Percentiles rank a stretch among this genome's conserved stretches.
Evolutionary conservation across 1,139 yeast genomes (phyloP).

Genomic region (Yamadazyma siamensis): DNA sequence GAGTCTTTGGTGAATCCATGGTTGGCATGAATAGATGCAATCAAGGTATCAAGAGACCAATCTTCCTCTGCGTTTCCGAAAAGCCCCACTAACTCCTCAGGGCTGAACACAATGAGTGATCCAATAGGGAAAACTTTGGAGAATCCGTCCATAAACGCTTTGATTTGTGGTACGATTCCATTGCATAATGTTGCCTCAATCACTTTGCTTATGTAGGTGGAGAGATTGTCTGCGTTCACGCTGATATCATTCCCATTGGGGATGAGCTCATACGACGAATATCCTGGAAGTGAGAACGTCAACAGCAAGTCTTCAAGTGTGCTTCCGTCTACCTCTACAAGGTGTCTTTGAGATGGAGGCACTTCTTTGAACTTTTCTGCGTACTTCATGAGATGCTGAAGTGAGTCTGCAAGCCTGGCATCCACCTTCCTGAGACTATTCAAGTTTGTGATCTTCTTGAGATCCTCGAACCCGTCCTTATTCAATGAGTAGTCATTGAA

Average conservation of each 20-base stretch:
- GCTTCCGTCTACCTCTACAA: conserved; percentile 36
- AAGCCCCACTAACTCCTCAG: conserved; percentile 66
- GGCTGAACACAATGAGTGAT: conserved; percentile 67
- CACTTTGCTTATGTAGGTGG: conserved; percentile 54
- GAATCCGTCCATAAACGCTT: conserved; percentile 77
- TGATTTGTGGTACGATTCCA: conserved; percentile 66
- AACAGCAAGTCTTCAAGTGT: conserved; percentile 54
- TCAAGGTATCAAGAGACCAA: conserved; percentile 70
- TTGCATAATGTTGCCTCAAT: conserved; percentile 58
- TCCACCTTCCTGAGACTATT: conserved; percentile 55
- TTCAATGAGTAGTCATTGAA: conserved; percentile 17
- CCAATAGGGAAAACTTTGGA: conserved; percentile 78
- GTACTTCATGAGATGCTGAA: conserved; percentile 49
- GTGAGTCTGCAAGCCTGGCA: conserved; percentile 55
- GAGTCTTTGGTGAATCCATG: conserved; percentile 87
- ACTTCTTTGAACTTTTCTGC: conserved; percentile 23
- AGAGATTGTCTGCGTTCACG: conserved; percentile 56
- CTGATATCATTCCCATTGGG: conserved; percentile 50
- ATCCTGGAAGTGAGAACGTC: conserved; percentile 77
- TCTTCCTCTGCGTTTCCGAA: conserved; percentile 76
- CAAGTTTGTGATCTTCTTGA: conserved; percentile 31
- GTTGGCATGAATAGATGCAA: conserved; percentile 69
- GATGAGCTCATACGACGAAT: conserved; percentile 55
- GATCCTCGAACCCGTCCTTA: conserved; percentile 15
- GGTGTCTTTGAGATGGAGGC: conserved; percentile 16